Evolutionary conservation across 148 eudicot species (phyloP), one percentile per base, ranked within the genome.

Genomic region (Nyssa sinensis): DNA sequence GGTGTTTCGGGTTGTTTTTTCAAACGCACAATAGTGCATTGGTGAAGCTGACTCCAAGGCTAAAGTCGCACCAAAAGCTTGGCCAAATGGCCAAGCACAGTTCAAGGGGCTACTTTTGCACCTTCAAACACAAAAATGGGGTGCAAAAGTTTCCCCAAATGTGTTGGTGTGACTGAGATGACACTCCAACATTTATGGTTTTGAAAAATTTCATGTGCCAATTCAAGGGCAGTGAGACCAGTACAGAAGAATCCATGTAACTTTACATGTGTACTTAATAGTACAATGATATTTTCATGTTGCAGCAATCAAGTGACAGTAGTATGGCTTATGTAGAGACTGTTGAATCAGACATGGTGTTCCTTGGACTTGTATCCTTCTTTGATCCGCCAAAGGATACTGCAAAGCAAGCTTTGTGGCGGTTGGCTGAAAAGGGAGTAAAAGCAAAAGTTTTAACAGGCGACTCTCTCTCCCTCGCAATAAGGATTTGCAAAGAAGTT

Each of bases 401-500:
- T 9, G 88, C 86, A 60, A 80, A 85, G 75, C 86, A 85, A 78
- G 88, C 88, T 28, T 55, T 85, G 58, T 82, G 86, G 84, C 79
- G 74, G 66, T 76, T 85, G 44, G 84, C 88, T 3, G 81, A 83
- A 61, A 82, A 85, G 74, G 84, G 86, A 8, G 88, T 85, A 32
- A 80, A 85, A 78, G 84, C 88, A 37, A 85, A 85, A 70, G 88
- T 85, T 17, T 49, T 85, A 62, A 85, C 88, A 3, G 88, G 88
- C 3, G 86, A 85, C 62, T 65, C 88, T 11, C 85, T 85, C 55
- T 74, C 81, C 31, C 82, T 85, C 3, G 84, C 88, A 24, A 85
- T 85, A 77, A 76, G 78, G 67, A 70, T 85, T 12, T 85, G 88
- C 80, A 74, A 82, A 74, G 88, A 85, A 67, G 88, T 85, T 7